phyloP scores from a whole-genome alignment of 768 basidiomycete genomes.

The Amanita polypyramis region DNA sequence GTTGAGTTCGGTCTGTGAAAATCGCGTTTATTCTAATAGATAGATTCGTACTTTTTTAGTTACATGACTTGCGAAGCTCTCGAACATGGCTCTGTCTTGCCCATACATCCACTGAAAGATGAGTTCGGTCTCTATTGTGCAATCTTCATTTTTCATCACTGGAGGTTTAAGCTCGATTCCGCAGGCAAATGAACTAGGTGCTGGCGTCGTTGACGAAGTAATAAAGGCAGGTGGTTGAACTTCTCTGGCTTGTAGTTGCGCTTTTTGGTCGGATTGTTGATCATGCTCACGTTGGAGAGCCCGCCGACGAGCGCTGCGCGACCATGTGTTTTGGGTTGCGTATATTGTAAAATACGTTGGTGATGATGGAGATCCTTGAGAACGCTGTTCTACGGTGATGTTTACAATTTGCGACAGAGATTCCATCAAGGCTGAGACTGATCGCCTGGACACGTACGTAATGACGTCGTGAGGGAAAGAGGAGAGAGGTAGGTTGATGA shows the following conservation, averaged over 20 bases:
- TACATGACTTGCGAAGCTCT: constrained; percentile 35
- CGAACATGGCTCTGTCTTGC: constrained; percentile 42
- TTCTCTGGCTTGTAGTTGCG: not conserved
- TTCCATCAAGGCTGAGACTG: not conserved
- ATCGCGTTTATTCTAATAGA: too few species aligned
- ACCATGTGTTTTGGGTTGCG: constrained; percentile 11
- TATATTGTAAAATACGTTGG: not conserved
- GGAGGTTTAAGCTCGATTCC: constrained; percentile 12
- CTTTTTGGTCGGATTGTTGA: too few species aligned
- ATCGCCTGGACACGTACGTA: not conserved
- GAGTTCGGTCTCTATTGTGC: constrained; percentile 16
- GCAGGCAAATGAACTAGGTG: not conserved
- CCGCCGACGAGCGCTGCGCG: constrained; percentile 5
- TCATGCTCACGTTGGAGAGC: not conserved
- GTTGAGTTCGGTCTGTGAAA: too few species aligned
- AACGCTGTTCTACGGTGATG: not conserved
- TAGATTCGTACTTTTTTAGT: not conserved
- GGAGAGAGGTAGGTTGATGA: constrained; percentile 14
- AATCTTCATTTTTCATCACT: constrained; percentile 15
- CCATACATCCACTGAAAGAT: constrained; percentile 59
- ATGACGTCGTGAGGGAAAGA: constrained; percentile 14
- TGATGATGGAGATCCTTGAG: not conserved
- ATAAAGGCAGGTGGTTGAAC: not conserved
- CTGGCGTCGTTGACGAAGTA: not conserved
- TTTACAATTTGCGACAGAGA: not conserved